Evolutionary conservation across 1,284 basidiomycete genomes (phyloP).

Genomic region (Malassezia sympodialis): DNA sequence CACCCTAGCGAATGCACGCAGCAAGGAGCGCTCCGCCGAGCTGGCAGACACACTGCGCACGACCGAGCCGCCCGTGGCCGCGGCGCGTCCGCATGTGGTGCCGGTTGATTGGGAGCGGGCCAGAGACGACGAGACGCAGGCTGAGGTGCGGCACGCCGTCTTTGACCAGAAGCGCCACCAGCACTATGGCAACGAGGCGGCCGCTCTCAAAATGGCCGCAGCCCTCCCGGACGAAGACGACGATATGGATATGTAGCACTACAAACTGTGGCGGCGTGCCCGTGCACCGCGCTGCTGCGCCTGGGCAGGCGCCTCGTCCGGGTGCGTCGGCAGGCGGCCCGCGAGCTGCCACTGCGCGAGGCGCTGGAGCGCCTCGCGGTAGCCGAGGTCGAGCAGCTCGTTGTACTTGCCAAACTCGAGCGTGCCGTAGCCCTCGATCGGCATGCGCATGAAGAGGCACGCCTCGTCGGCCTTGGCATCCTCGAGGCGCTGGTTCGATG

Average conservation of each 20-base stretch:
- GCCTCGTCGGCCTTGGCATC: slow-evolving; percentile 80
- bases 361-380: slow-evolving; percentile 63
- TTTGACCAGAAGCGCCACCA: slow-evolving; percentile 42
- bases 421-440: slow-evolving; percentile 55
- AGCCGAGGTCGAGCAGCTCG: slow-evolving; percentile 67
- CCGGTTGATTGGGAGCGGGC: not conserved
- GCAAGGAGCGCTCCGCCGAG: slow-evolving; percentile 1
- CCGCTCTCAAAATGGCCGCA: slow-evolving; percentile 40
- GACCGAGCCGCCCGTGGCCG: not conserved
- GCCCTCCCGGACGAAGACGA: slow-evolving; percentile 34
- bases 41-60: not conserved
- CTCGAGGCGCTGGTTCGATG: slow-evolving; percentile 85
- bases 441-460: slow-evolving; percentile 88
- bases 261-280: slow-evolving; percentile 15
- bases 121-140: slow-evolving; percentile 6
- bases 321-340: slow-evolving; percentile 64
- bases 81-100: not conserved
- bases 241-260: slow-evolving; percentile 34
- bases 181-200: slow-evolving; percentile 46
- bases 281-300: slow-evolving; percentile 2
- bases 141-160: slow-evolving; percentile 34
- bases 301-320: slow-evolving; percentile 50
- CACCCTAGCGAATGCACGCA: slow-evolving; percentile 34
- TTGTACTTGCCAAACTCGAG: slow-evolving; percentile 51
- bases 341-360: slow-evolving; percentile 71